Base-by-base conservation (phyloP, 805 yeast genomes). In the Torulaspora delbrueckii region DNA sequence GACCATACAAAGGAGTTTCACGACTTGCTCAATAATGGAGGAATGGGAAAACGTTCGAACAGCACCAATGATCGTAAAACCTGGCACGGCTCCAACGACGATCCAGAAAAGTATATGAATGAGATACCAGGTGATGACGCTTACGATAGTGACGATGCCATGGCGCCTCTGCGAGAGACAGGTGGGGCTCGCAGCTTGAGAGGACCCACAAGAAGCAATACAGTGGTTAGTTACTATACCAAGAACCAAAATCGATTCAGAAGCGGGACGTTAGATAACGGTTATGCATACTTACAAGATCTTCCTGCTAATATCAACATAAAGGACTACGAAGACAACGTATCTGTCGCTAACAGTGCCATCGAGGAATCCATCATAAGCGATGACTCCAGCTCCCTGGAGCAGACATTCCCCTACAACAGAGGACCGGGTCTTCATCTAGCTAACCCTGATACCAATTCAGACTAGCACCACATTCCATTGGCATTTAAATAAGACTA, bases 71-170 rank as follows among this genome's bases (percentile, higher is more conserved):
- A 38, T 12, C 40, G 34, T 3, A 13, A 31, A 14, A 10, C 34
- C 34, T 31, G 13, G 9, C 31, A 41, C 33, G 16, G 19, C 25
- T 23, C 33, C 12, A 40, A 45, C 6, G 43, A 42, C 12, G 42
- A 47, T 14, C 51, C 44, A 12, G 55, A 51, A 26, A 51, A 52
- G 12, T 57, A 58, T 37, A 31, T 66, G 28, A 51, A 60, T 13
- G 61, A 57, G 10, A 57, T 66, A 18, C 70, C 70, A 1, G 70
- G 70, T 19, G 67, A 65, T 48, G 69, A 66, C 25, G 69, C 68
- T 0, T 66, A 66, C 33, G 57, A 62, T 42, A 60, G 67, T 43
- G 69, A 66, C 37, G 67, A 61, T 39, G 48, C 53, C 12, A 54
- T 63, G 59, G 65, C 65, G 9, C 68, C 66, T 16, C 39, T 59